phyloP scores from a whole-genome alignment of 306 rosid species.

The Erythrophleum fordii region DNA sequence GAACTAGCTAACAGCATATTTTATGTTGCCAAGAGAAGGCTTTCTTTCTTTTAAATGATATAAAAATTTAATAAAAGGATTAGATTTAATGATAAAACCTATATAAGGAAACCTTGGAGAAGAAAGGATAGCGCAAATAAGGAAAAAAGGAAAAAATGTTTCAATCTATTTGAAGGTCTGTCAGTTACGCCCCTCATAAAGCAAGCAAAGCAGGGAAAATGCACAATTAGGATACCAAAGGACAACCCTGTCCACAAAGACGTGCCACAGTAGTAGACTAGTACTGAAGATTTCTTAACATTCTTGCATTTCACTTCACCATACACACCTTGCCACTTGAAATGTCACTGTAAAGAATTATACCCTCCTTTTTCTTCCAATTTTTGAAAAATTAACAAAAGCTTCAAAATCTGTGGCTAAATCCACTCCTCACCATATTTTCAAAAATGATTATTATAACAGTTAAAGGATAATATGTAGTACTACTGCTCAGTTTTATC shows the following conservation, averaged over 20 bases:
- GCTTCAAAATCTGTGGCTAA: too few relatives aligned
- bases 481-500: background rate
- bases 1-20: slow-evolving; percentile 17
- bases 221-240: background rate
- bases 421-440: background rate
- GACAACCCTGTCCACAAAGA: background rate
- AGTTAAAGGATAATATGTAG: background rate
- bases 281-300: too few relatives aligned
- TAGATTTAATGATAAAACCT: background rate
- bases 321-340: background rate
- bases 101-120: background rate
- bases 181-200: slow-evolving; percentile 14
- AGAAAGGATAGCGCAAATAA: background rate
- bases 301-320: background rate
- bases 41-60: too few relatives aligned
- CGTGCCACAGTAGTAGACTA: background rate
- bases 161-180: background rate
- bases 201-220: background rate
- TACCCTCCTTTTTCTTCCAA: background rate
- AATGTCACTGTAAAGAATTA: background rate
- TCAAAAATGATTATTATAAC: background rate
- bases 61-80: background rate
- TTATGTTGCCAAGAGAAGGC: slow-evolving; percentile 9
- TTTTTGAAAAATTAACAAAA: background rate
- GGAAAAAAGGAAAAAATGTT: background rate